Conservation (phyloP, 345 rosid genomes). For the Erodium maritimum region DNA sequence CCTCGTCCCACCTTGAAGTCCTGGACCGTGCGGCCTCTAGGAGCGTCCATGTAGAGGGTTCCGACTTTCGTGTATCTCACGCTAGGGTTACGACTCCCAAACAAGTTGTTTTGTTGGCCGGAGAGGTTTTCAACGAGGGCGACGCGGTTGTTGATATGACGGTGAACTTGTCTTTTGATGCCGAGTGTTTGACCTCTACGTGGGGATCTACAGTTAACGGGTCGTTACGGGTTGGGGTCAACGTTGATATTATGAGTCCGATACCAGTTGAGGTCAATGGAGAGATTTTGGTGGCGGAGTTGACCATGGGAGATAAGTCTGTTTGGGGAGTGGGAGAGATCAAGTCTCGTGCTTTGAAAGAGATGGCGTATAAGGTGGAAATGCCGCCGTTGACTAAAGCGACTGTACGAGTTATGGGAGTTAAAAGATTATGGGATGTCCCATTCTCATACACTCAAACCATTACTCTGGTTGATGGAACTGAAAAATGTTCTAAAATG, state of each 20-base stretch:
- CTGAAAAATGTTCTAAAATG: no score
- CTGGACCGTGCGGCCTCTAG: not conserved
- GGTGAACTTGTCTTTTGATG: not conserved
- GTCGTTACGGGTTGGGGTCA: not conserved
- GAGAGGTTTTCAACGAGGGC: not conserved
- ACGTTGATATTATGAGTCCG: not conserved
- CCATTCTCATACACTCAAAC: not conserved
- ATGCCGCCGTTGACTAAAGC: not conserved
- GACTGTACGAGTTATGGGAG: not conserved
- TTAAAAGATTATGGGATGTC: not conserved
- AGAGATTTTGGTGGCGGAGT: no score
- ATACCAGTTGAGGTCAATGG: not conserved
- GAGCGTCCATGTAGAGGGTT: not conserved
- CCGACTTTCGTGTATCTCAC: not conserved
- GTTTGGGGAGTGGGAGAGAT: not conserved
- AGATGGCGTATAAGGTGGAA: not conserved
- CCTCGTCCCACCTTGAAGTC: not conserved
- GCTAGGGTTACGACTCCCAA: not conserved
- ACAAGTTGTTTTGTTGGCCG: not conserved
- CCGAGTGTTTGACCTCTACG: not conserved
- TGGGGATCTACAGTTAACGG: not conserved
- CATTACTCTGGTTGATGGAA: not conserved
- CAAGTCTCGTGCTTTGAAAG: not conserved
- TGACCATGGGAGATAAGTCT: not conserved
- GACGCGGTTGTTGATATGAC: not conserved